phyloP scores from a whole-genome alignment of 306 rosid genomes.

The Psophocarpus tetragonolobus region DNA sequence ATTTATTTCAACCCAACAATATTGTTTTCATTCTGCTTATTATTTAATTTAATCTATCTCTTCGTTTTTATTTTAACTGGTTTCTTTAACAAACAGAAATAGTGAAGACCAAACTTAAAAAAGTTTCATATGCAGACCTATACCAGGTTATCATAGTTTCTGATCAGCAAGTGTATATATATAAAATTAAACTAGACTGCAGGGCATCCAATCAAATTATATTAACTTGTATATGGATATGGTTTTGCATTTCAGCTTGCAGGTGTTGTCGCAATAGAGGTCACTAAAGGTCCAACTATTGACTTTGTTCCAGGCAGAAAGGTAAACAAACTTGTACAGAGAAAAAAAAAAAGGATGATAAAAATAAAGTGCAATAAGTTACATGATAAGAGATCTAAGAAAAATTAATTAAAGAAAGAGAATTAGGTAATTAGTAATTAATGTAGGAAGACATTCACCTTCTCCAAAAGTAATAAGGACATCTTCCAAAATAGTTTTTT shows the following conservation, averaged over 20 bases:
- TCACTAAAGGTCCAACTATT: slow-evolving; percentile 74
- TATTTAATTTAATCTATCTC: neutral
- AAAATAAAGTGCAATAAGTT: too few species aligned
- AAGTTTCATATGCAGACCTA: neutral
- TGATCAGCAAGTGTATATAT: too few species aligned
- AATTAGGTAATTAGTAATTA: too few species aligned
- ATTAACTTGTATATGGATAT: neutral
- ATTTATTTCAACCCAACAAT: too few species aligned
- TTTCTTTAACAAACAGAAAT: neutral
- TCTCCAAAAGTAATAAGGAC: too few species aligned
- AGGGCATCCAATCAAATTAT: neutral
- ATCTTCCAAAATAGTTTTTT: too few species aligned
- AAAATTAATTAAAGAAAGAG: too few species aligned
- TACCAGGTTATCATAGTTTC: neutral
- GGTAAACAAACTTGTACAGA: slow-evolving; percentile 19
- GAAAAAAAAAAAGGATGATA: too few species aligned
- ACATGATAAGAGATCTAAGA: too few species aligned
- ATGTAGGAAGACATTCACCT: too few species aligned
- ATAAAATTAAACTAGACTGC: too few species aligned
- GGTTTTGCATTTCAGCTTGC: slow-evolving; percentile 64
- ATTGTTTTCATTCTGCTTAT: neutral
- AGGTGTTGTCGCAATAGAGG: slow-evolving; percentile 78
- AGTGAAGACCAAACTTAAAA: neutral
- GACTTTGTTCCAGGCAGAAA: slow-evolving; percentile 68
- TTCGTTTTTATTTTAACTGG: neutral